phyloP scores from a whole-genome alignment of 2,329 filamentous ascomycete genomes.

The Cordyceps tenuipes region DNA sequence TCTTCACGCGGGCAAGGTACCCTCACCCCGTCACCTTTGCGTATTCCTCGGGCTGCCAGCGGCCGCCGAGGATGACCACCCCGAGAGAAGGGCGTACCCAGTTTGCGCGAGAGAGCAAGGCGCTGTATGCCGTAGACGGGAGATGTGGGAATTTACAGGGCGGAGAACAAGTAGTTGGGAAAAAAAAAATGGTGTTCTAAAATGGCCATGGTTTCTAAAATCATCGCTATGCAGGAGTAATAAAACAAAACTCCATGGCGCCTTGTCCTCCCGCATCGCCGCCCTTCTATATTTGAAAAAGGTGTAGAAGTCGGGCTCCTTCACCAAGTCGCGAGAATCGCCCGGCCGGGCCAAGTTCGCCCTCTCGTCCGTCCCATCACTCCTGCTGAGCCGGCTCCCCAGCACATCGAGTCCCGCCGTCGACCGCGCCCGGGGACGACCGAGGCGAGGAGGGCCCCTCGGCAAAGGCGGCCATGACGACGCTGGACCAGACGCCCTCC shows the following conservation, averaged over 20 bases:
- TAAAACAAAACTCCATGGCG: neutral
- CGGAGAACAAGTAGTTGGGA: too few relatives aligned
- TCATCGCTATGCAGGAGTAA: neutral
- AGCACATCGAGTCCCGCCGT: neutral
- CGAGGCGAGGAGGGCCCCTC: neutral
- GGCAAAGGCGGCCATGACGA: slow-evolving; percentile 4
- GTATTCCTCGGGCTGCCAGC: neutral
- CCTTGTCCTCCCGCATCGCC: too few relatives aligned
- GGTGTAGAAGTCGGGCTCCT: too few relatives aligned
- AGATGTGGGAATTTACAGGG: too few relatives aligned
- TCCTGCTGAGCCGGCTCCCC: neutral
- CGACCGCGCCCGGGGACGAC: neutral
- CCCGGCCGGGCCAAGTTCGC: neutral
- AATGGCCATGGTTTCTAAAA: neutral
- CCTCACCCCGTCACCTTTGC: slow-evolving; percentile 3
- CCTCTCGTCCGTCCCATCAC: neutral
- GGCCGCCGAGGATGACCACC: neutral
- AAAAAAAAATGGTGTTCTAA: too few relatives aligned
- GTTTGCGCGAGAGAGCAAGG: slow-evolving; percentile 7
- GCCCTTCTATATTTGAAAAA: too few relatives aligned
- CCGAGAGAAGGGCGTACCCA: neutral
- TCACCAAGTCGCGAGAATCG: neutral
- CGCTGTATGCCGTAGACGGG: neutral
- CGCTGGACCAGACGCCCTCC: slow-evolving; percentile 4
- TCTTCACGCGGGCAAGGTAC: neutral